phyloP scores from a whole-genome alignment of 179 eudicot species.

The Heliamphora pulchella region DNA sequence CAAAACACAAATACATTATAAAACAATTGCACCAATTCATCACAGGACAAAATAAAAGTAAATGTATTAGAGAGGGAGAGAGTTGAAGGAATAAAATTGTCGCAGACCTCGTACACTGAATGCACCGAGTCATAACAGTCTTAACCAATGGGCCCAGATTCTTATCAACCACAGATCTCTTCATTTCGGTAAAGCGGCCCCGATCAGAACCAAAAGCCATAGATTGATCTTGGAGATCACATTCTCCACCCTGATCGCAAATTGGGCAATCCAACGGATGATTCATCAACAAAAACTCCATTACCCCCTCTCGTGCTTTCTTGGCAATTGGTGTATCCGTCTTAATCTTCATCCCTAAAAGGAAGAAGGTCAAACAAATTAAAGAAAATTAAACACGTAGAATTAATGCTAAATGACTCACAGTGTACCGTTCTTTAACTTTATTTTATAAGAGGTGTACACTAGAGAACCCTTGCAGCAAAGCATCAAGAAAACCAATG shows the following conservation, averaged over 20 bases:
- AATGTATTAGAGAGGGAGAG: too few species aligned
- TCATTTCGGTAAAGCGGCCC: conserved; percentile 91
- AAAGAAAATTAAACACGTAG: not conserved
- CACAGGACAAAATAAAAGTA: not conserved
- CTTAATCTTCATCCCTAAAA: conserved; percentile 90
- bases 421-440: not conserved
- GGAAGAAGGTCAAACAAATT: conserved; percentile 1
- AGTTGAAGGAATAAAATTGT: not conserved
- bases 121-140: conserved; percentile 98
- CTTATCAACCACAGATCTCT: conserved; percentile 98
- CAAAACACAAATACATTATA: not conserved
- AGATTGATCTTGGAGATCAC: conserved; percentile 98
- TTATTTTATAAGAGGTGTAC: too few species aligned
- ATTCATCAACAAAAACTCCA: conserved; percentile 97
- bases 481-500: not conserved
- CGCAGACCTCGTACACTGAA: conserved; percentile 85
- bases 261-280: conserved; percentile 99
- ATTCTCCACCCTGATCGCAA: conserved; percentile 99
- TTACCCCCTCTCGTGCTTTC: conserved; percentile 97
- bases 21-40: not conserved
- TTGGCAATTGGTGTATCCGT: conserved; percentile 95
- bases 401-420: not conserved
- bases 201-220: conserved; percentile 99
- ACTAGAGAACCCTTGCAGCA: not conserved
- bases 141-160: conserved; percentile 95